Evolutionary conservation across 345 rosid species (phyloP).

Genomic region (Moricandia moricandioides): DNA sequence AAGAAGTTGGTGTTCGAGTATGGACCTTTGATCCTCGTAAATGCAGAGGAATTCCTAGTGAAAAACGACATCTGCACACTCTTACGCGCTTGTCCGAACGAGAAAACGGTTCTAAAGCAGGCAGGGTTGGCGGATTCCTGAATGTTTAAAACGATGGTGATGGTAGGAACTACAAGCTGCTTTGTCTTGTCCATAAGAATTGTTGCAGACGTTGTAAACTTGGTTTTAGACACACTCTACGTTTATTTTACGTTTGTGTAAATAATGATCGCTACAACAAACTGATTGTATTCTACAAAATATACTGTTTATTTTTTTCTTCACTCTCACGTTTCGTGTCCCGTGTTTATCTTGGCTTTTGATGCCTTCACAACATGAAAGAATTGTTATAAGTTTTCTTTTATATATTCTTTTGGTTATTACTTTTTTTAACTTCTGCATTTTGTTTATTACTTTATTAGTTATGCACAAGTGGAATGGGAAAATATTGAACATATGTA

Average conservation of each 20-base stretch:
- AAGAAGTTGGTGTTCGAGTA: slow-evolving; percentile 84
- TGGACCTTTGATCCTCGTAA: slow-evolving; percentile 70
- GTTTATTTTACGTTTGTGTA: slow-evolving; percentile 23
- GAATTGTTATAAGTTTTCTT: no score
- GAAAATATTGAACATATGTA: no score
- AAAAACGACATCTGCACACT: slow-evolving; percentile 67
- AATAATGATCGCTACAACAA: slow-evolving; percentile 4
- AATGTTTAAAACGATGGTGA: slow-evolving; percentile 10
- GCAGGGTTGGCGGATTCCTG: slow-evolving; percentile 28
- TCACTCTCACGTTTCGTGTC: not conserved
- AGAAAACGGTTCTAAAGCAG: slow-evolving; percentile 23
- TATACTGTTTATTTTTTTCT: not conserved
- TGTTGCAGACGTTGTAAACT: slow-evolving; percentile 10
- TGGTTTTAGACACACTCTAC: slow-evolving; percentile 6
- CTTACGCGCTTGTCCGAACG: slow-evolving; percentile 61
- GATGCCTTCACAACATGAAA: no score
- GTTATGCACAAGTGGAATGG: no score
- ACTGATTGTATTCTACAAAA: not conserved
- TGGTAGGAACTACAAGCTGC: not conserved
- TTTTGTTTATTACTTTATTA: no score
- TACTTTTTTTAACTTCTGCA: no score
- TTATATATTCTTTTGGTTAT: no score
- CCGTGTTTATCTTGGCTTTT: not conserved
- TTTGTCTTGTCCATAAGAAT: slow-evolving; percentile 8
- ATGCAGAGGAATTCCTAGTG: slow-evolving; percentile 82